A percentile compares a stretch with the other conserved stretches of the same genome.
Conservation (phyloP, 75 land plant species). For the Chamaecyparis obtusa region DNA sequence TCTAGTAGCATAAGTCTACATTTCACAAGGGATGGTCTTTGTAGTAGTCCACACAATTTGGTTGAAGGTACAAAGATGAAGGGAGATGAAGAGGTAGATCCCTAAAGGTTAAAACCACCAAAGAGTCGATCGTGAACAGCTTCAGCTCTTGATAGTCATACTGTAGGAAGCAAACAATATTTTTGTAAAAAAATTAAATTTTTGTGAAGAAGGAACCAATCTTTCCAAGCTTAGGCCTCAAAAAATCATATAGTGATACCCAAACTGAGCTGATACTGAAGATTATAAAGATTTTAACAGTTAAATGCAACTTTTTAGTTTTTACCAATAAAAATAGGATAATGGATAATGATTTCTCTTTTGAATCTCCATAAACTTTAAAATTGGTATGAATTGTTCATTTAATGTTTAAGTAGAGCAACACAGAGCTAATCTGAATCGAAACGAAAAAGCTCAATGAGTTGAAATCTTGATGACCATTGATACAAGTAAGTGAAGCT, state of each 20-base stretch:
- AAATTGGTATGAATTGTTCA: no score
- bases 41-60: no score
- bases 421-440: background rate
- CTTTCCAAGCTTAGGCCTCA: background rate
- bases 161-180: background rate
- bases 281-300: no score
- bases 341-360: no score
- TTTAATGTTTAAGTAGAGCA: background rate
- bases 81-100: background rate
- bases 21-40: background rate
- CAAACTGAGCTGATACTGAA: background rate
- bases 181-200: background rate
- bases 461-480: no score
- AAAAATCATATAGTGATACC: background rate
- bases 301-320: no score
- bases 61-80: background rate
- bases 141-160: background rate
- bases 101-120: background rate
- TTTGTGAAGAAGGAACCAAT: background rate
- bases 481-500: no score
- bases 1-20: background rate
- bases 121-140: background rate
- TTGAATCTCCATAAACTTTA: no score
- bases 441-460: background rate
- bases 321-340: no score